Evolutionary conservation across 1,284 basidiomycete genomes (phyloP), one percentile per base, ranked within the genome.

Genomic region (Albatrellus sp.): DNA sequence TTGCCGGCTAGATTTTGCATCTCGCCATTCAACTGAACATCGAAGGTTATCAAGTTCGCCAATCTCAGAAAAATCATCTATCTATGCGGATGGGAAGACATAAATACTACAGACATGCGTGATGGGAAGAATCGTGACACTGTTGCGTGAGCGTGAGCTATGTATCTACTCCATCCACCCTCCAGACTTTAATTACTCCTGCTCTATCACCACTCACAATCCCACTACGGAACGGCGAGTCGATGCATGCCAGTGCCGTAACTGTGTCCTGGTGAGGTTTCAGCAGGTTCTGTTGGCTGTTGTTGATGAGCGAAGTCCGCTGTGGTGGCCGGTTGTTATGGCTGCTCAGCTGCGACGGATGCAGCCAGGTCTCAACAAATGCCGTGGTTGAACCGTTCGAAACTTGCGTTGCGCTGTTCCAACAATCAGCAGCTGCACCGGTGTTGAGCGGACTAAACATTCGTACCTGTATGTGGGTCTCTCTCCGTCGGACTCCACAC

Each of bases 221-320:
- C 3, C 90, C 88, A 13, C 84, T 84, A 40, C 85, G 70, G 64
- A 93, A 94, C 0, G 90, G 90, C 0, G 83, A 75, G 51, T 94
- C 90, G 44, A 94, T 77, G 50, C 85, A 83, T 0, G 77, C 74
- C 17, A 94, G 60, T 2, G 84, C 77, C 1, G 84, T 89, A 19
- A 96, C 75, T 2, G 86, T 75, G 56, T 94, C 91, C 51, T 85
- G 84, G 56, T 94, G 90, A 1, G 78, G 70, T 55, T 75, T 80
- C 39, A 91, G 63, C 28, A 90, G 61, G 44, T 75, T 79, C 55
- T 89, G 80, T 56, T 92, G 89, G 54, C 80, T 83, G 44, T 82
- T 73, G 6, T 76, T 81, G 46, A 90, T 85, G 50, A 90, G 60
- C 10, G 79, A 80, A 57, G 86, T 80, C 30, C 88, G 70, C 54